Evolutionary conservation across 192 early-diverging fungal genomes (phyloP), one percentile per base, ranked within the genome.

Genomic region (Tieghemiomyces parasiticus): DNA sequence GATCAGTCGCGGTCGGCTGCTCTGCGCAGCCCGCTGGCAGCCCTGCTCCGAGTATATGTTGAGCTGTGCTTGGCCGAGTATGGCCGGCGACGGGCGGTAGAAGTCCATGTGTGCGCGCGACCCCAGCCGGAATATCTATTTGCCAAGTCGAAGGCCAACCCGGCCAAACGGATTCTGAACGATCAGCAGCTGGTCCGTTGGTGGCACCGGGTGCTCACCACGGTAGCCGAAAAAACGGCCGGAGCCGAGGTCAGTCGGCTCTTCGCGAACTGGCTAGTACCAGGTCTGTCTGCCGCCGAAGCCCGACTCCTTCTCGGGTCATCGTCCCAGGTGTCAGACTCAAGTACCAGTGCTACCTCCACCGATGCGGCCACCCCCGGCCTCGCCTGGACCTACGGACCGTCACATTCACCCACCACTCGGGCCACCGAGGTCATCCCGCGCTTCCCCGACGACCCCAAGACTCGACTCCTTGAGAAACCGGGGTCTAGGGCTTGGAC

Each of bases 51-150:
- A 4, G 73, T 67, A 14, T 75, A 75, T 45, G 13, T 70, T 20
- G 47, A 42, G 35, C 55, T 72, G 65, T 52, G 50, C 12, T 59
- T 72, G 33, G 60, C 38, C 2, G 55, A 65, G 29, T 72, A 70
- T 59, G 52, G 46, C 9, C 33, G n/a, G 26, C 33, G 65, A 4
- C 29, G 58, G 14, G 31, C 58, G 0, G 62, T 68, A 9, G 63
- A 62, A 6, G 54, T 86, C 9, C 70, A 84, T 61, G 56, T 90
- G 29, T 93, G 92, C 76, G 91, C 89, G 9, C 78, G 91, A 3
- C 71, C 89, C 6, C 91, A 93, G 66, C 88, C 88, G 16, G 81
- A 86, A 60, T 93, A 93, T 55, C 68, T 93, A 12, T 93, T 93
- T 79, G 74, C 78, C 30, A 62, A 75, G 29, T 91, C 89, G 12